Percentiles rank a stretch among this genome's conserved stretches.
Conservation (phyloP, 176 grass and related monocot genomes). For the Olyra latifolia region DNA sequence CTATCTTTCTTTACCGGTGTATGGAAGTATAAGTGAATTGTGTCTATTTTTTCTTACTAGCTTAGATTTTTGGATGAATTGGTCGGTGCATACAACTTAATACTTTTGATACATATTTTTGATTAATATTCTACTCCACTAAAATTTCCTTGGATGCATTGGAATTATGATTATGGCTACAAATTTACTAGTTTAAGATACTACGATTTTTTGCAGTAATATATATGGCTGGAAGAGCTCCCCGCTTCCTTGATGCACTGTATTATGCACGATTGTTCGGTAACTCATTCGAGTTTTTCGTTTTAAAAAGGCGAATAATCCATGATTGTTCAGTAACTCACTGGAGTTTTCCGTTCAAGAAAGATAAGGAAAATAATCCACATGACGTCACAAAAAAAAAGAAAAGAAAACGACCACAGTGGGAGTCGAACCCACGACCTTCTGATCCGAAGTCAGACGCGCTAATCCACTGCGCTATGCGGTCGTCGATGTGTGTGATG, state of each 20-base stretch:
- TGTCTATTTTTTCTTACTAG: no score
- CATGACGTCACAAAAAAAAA: not conserved
- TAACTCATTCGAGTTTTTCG: no score
- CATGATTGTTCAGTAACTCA: not conserved
- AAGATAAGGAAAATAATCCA: not conserved
- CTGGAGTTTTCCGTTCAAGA: not conserved
- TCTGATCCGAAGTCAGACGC: conserved; percentile 99
- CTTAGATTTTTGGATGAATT: no score
- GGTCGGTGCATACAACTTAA: no score
- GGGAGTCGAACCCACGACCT: conserved; percentile 99
- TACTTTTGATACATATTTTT: not conserved
- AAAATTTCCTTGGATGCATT: not conserved
- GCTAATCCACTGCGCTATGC: conserved; percentile 99
- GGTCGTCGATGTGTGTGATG: no score
- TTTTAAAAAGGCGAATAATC: not conserved
- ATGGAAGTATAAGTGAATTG: no score
- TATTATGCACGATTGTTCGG: not conserved
- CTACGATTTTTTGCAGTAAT: not conserved
- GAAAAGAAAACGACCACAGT: conserved; percentile 61
- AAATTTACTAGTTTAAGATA: not conserved
- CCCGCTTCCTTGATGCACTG: not conserved
- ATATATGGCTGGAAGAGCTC: not conserved
- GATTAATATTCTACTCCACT: not conserved
- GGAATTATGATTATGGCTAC: not conserved
- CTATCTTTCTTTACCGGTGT: no score